Evolutionary conservation across 257 asterid genomes (phyloP).

Genomic region (Ballota nigra): DNA sequence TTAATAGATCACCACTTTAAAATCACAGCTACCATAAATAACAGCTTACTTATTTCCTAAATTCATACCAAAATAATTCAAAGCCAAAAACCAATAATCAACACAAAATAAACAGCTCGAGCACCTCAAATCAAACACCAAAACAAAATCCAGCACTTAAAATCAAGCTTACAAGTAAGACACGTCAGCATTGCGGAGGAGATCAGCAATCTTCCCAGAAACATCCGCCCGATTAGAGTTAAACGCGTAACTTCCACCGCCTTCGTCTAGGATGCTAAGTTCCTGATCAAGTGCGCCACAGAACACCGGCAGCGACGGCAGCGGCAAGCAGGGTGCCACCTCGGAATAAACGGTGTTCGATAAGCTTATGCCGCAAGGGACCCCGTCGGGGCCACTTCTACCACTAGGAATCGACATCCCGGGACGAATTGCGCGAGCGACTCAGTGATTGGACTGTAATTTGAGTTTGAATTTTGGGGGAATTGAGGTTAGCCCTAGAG

Average conservation of each 20-base stretch:
- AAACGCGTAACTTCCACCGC: slow-evolving; percentile 40
- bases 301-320: slow-evolving; percentile 91
- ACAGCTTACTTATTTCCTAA: not conserved
- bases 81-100: slow-evolving; percentile 3
- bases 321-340: slow-evolving; percentile 78
- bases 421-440: slow-evolving; percentile 20
- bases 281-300: slow-evolving; percentile 89
- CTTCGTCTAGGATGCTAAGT: slow-evolving; percentile 55
- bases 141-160: slow-evolving; percentile 17
- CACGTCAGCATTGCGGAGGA: slow-evolving; percentile 73
- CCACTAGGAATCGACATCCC: slow-evolving; percentile 49
- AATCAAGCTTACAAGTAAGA: slow-evolving; percentile 77
- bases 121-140: slow-evolving; percentile 24
- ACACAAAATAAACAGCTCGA: slow-evolving; percentile 14
- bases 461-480: slow-evolving; percentile 34
- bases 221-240: slow-evolving; percentile 50
- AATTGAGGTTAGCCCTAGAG: slow-evolving; percentile 49
- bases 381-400: slow-evolving; percentile 33
- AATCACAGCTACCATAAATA: slow-evolving; percentile 19
- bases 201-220: slow-evolving; percentile 71
- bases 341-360: slow-evolving; percentile 86
- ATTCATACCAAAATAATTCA: slow-evolving; percentile 7
- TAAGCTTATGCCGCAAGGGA: slow-evolving; percentile 75
- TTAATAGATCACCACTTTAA: not conserved
- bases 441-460: slow-evolving; percentile 12